Evolutionary conservation across 1,284 basidiomycete genomes (phyloP), one percentile per base, ranked within the genome.

Genomic region (Trichosporon sp.): DNA sequence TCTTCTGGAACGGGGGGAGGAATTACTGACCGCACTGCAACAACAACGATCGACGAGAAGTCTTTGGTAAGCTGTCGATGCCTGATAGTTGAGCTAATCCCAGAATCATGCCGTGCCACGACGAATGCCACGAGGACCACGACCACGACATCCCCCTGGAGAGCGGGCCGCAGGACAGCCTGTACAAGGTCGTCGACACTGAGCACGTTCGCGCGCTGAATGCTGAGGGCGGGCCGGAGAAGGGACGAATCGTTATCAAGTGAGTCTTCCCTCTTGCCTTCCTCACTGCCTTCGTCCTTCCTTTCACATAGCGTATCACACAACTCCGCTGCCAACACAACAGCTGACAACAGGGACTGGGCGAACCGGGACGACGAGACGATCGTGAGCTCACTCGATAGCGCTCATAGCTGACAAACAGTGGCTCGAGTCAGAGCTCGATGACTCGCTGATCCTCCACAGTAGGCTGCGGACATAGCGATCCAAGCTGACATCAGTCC

Each of bases 241-340:
- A 74, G 10, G 83, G 83, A 5, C 71, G 77, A 59, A 79, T 77
- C n/a, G 81, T 83, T 5, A 83, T 84, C 78, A 84, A 84, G 83
- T 84, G 73, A 68, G 83, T 76, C 6, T 10, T 12, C 5, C 10
- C 37, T 4, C 37, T 38, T 26, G 26, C 26, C 26, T 26, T 26
- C 26, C 26, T 26, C 26, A 26, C 26, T 26, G 26, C 26, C 26
- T 26, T 26, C 26, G 26, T 26, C 26, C 26, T 26, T 26, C 26
- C 26, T 26, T 26, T 26, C 26, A 26, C 26, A 26, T 26, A 5
- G 35, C 35, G 8, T 10, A 37, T 7, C 35, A 10, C 35, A 37
- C 8, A 37, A 11, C 38, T 12, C 37, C 8, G 38, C 8, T 11
- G 38, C 8, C 38, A 12, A 40, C 8, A 3, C 11, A 12, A 10